Evolutionary conservation across 2,329 filamentous ascomycete species (phyloP), one percentile per base, ranked within the genome.

Genomic region (Talaromyces sp.): DNA sequence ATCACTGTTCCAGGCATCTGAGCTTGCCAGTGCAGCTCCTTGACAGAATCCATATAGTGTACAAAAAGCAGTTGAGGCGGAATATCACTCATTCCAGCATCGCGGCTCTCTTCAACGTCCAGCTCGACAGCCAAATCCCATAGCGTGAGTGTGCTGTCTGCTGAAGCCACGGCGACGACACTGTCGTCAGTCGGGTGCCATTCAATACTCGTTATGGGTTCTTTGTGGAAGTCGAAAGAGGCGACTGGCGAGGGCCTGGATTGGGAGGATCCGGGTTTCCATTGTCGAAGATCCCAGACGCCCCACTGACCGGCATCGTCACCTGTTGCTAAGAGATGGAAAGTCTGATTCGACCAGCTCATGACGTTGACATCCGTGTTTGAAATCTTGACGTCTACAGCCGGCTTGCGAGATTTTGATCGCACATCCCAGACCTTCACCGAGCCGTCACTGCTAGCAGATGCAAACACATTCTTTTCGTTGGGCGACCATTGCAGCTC

Each of bases 131-230:
- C 92, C 73, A 99, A 77, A 84, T 99, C 95, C 95, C 95, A 98
- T 35, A 98, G 80, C 1, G 95, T 97, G 35, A 98, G 86, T 0
- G 93, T 98, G 79, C 93, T 93, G 76, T 99, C 95, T 50, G 89
- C 95, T 0, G 92, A 91, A 23, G 91, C 93, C 46, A 98, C 92
- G 2, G 92, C 90, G 16, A 99, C 87, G 71, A 98, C 96, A 74
- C 90, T 96, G 81, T 99, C 93, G 72, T 99, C 95, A 1, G 91
- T 93, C 2, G 95, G 93, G 77, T 98, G 93, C 93, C 95, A 99
- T 80, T 98, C 93, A 42, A 99, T 85, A 69, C 89, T 92, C 6
- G 95, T 99, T 70, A 99, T 92, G 70, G 96, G 95, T 77, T 97
- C 92, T 77, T 92, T 93, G 83, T 99, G 93, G 82, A 96, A 98